Evolutionary conservation across 768 basidiomycete genomes (phyloP).

Genomic region (Lactifluus subvellereus): DNA sequence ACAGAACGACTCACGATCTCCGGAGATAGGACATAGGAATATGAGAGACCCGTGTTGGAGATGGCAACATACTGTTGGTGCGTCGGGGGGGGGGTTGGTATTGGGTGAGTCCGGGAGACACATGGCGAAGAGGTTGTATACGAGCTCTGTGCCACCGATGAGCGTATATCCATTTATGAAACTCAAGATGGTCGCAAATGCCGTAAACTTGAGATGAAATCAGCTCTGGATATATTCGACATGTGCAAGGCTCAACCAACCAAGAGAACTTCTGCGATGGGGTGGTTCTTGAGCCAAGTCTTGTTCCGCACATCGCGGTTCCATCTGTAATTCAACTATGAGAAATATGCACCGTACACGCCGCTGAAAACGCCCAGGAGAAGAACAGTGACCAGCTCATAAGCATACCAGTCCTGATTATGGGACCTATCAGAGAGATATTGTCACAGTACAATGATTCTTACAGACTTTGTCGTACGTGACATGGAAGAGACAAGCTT

Average conservation of each 20-base stretch:
- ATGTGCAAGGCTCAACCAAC: constrained; percentile 39
- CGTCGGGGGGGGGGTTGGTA: constrained; percentile 38
- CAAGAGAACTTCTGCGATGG: constrained; percentile 75
- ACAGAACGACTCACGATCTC: constrained; percentile 59
- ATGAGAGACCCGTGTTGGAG: constrained; percentile 68
- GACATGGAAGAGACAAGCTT: constrained; percentile 91
- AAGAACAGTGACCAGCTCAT: constrained; percentile 77
- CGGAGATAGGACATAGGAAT: constrained; percentile 75
- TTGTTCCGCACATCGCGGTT: constrained; percentile 72
- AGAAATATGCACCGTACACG: constrained; percentile 90
- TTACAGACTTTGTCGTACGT: constrained; percentile 70
- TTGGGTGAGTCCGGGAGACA: constrained; percentile 56
- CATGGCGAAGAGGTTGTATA: constrained; percentile 87
- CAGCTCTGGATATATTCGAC: not conserved
- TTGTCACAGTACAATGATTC: not conserved
- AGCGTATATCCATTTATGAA: constrained; percentile 87
- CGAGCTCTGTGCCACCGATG: constrained; percentile 93
- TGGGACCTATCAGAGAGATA: not conserved
- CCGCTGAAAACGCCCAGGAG: constrained; percentile 89
- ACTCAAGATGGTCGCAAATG: constrained; percentile 68
- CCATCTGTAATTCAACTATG: constrained; percentile 88
- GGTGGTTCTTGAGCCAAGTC: constrained; percentile 76
- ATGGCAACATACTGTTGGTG: constrained; percentile 79
- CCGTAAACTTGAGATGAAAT: constrained; percentile 52
- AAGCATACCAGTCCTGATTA: constrained; percentile 83